A percentile compares a stretch with the other conserved stretches of the same genome.
These are phyloP conservation scores for Penicillium canariense DNA, from an alignment of 495 filamentous ascomycete genomes.

Conservation along the genomic window DNA sequence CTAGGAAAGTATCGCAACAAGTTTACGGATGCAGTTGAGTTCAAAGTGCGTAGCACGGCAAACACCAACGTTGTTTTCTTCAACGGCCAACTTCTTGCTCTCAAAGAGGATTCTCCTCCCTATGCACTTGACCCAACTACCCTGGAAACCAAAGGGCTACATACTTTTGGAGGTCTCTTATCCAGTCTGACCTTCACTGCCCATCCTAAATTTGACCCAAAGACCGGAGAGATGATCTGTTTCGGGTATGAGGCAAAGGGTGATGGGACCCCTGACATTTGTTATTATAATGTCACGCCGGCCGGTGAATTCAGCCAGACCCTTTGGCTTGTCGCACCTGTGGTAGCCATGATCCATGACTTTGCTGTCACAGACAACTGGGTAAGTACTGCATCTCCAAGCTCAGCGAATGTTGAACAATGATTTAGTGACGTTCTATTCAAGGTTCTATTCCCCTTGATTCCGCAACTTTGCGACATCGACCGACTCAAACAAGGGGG, in stretches of 20 bases:
- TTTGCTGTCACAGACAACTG: conserved; percentile 52
- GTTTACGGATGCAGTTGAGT: conserved; percentile 51
- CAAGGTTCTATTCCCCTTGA: conserved; percentile 48
- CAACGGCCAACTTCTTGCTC: conserved; percentile 49
- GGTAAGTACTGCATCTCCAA: conserved; percentile 6
- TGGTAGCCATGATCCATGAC: conserved; percentile 58
- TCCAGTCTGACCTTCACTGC: conserved; percentile 54
- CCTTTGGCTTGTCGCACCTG: conserved; percentile 50
- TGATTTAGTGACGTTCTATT: background rate
- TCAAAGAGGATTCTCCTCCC: conserved; percentile 55
- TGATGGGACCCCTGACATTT: conserved; percentile 47
- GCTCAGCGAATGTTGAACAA: background rate
- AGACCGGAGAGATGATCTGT: conserved; percentile 54
- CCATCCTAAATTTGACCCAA: conserved; percentile 60
- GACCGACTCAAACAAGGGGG: conserved; percentile 53
- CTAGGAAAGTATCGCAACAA: conserved; percentile 53
- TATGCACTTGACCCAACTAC: conserved; percentile 56
- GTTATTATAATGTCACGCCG: conserved; percentile 42
- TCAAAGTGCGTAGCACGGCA: conserved; percentile 47
- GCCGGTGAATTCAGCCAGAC: conserved; percentile 45
- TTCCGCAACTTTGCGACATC: conserved; percentile 49
- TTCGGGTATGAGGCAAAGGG: conserved; percentile 55
- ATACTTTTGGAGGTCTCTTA: conserved; percentile 59
- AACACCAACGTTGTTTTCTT: conserved; percentile 58
- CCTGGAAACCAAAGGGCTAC: conserved; percentile 52